phyloP scores from a whole-genome alignment of 140 eudicot species.

The Bidens hawaiensis region DNA sequence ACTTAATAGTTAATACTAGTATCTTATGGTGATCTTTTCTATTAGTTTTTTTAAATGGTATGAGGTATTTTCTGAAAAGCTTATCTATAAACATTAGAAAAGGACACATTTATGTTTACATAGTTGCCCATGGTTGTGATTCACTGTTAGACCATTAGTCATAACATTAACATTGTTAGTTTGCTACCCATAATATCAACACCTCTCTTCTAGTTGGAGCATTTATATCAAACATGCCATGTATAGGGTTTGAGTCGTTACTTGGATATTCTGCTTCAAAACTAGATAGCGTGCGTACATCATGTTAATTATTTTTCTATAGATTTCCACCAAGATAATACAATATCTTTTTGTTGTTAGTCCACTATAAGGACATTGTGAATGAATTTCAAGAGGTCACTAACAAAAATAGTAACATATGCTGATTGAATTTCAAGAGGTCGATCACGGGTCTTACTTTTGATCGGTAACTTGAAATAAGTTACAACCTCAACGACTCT shows the following conservation, averaged over 20 bases:
- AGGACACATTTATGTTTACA: background rate
- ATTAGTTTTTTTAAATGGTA: background rate
- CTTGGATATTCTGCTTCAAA: background rate
- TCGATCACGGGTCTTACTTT: no score
- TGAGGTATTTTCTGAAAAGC: background rate
- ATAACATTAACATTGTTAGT: background rate
- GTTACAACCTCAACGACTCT: background rate
- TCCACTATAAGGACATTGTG: background rate
- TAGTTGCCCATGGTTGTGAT: background rate
- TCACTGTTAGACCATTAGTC: background rate
- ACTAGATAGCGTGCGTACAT: background rate
- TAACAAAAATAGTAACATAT: background rate
- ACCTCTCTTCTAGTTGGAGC: background rate
- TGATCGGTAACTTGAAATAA: no score
- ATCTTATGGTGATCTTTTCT: background rate
- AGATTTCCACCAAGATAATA: background rate
- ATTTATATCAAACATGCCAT: background rate
- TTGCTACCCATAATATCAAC: background rate
- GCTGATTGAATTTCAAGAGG: background rate
- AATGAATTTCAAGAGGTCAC: no score
- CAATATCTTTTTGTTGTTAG: background rate
- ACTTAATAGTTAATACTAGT: background rate
- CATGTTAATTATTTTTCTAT: background rate
- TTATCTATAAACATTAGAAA: background rate
- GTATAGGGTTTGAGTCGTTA: background rate